Evolutionary conservation across 1,284 basidiomycete species (phyloP), one percentile per base, ranked within the genome.

Genomic region (Fistulina hepatica): DNA sequence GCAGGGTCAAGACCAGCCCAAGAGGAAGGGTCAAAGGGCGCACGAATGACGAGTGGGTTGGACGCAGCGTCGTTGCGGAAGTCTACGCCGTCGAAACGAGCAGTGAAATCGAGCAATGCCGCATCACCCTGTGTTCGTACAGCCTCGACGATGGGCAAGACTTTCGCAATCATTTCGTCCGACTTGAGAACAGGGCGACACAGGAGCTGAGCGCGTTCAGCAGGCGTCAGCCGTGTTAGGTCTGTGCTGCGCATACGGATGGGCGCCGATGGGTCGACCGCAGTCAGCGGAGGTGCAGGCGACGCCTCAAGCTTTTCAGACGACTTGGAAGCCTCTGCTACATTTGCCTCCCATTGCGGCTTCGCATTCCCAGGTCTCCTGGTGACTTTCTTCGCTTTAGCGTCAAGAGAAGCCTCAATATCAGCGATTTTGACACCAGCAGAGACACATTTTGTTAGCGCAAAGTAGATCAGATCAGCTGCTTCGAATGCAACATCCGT

Each of bases 401-500:
- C 67, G 57, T 97, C 86, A 34, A 99, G 63, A 3, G 81, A 86
- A 3, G 65, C 66, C 60, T 95, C 92, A 33, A 99, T 77, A 51
- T 98, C 91, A 20, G 76, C 69, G 45, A 97, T 66, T 24, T 69
- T 68, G 19, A 98, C 89, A 2, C 93, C 95, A 11, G 81, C 73
- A 31, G 81, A 73, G 21, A 92, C 69, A 53, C 94, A 98, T 46
- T 85, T 81, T 12, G 86, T 77, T 46, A 99, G 63, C 2, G 86
- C 80, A 61, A 99, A 99, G 66, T 98, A 99, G 34, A 97, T 52
- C 26, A 99, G 65, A 60, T 99, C 95, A 1, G 94, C 94, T 2
- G 92, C 89, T 60, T 99, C 95, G 47, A 94, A 95, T 1, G 91
- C 86, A n/a, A 97, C 69, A 32, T 93, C 84, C 37, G 90, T 81